A percentile compares a stretch with the other conserved stretches of the same genome.
phyloP scores from a whole-genome alignment of 2,329 filamentous ascomycete species.

The Graphiopsis chlorocephala region DNA sequence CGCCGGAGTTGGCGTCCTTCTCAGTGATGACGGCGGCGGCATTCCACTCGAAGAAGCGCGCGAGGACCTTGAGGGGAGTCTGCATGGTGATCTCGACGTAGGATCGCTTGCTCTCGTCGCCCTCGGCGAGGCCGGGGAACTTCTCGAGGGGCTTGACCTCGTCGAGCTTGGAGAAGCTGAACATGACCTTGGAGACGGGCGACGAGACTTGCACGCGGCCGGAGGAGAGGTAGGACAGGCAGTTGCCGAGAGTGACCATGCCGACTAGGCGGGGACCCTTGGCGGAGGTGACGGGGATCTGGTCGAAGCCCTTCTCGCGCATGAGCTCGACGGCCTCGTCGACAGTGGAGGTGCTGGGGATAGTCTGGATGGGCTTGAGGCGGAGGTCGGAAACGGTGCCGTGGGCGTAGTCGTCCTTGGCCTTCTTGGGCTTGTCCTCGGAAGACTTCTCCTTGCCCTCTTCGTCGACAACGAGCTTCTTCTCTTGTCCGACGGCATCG shows the following conservation, averaged over 20 bases:
- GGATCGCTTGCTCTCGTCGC: constrained; percentile 52
- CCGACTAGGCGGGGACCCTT: constrained; percentile 71
- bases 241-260: constrained; percentile 89
- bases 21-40: constrained; percentile 93
- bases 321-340: constrained; percentile 93
- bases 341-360: constrained; percentile 68
- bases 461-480: constrained; percentile 21
- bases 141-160: constrained; percentile 89
- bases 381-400: constrained; percentile 80
- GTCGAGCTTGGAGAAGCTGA: constrained; percentile 82
- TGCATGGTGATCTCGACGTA: constrained; percentile 95
- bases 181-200: constrained; percentile 87
- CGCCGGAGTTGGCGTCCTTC: constrained; percentile 46
- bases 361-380: constrained; percentile 88
- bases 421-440: constrained; percentile 15
- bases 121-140: constrained; percentile 50
- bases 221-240: constrained; percentile 83
- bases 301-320: constrained; percentile 97
- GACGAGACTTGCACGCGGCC: constrained; percentile 73
- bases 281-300: constrained; percentile 81
- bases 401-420: constrained; percentile 67
- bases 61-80: constrained; percentile 77
- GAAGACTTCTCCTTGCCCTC: constrained; percentile 1
- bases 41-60: constrained; percentile 97
- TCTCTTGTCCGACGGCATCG: constrained; percentile 23